Percentiles rank a stretch among this genome's conserved stretches.
phyloP scores from a whole-genome alignment of 805 yeast genomes.

The Myxozyma mucilagina region DNA sequence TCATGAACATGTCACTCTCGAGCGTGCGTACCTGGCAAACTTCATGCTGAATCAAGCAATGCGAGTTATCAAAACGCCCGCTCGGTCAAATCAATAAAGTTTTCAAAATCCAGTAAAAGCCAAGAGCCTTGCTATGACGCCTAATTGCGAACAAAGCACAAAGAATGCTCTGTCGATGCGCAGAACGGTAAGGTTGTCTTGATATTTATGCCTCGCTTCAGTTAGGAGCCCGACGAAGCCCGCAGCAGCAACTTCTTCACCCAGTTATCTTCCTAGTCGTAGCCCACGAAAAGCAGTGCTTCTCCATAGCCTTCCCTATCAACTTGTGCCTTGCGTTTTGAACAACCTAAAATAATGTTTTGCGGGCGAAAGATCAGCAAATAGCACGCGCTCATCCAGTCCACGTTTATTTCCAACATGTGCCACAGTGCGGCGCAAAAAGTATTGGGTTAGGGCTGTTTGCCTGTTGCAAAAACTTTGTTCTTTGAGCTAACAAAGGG shows the following conservation, averaged over 20 bases:
- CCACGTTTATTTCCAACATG: constrained; percentile 4
- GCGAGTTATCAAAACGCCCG: neutral
- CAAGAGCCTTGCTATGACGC: no score
- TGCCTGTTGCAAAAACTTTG: neutral
- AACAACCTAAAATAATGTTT: neutral
- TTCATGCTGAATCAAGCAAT: constrained; percentile 27
- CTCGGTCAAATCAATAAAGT: no score
- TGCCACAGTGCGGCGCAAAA: neutral
- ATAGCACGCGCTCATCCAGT: neutral
- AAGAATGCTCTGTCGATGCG: no score
- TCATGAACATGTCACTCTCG: neutral
- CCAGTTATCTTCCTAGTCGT: no score
- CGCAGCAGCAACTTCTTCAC: no score
- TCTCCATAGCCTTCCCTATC: neutral
- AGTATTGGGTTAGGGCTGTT: neutral
- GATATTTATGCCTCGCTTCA: no score
- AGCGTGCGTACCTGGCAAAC: constrained; percentile 35
- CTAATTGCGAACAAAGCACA: neutral
- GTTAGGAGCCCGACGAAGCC: no score
- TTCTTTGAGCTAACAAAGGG: no score
- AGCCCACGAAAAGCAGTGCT: no score
- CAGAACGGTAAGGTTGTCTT: no score
- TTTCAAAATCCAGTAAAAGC: no score
- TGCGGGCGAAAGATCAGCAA: neutral
- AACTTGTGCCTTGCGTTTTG: no score